Conservation (phyloP, 345 rosid species). For the Eucalyptus lansdowneana region DNA sequence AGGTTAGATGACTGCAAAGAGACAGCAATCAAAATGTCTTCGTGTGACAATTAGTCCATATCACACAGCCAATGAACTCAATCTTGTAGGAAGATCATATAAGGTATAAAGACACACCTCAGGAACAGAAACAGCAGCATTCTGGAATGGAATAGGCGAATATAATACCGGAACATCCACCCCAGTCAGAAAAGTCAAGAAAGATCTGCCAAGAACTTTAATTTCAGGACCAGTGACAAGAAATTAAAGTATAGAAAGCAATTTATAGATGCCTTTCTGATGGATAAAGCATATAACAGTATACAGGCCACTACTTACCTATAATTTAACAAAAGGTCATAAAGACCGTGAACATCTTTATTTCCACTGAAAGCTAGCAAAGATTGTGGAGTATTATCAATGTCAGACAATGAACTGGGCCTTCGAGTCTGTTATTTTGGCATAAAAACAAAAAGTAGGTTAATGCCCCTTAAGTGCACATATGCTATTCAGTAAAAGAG, state of each 20-base stretch:
- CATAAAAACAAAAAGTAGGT: neutral
- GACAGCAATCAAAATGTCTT: neutral
- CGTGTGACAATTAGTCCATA: neutral
- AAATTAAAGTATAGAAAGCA: neutral
- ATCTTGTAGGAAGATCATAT: neutral
- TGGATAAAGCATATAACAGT: neutral
- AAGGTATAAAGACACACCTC: constrained; percentile 35
- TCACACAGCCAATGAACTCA: neutral
- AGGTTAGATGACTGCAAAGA: neutral
- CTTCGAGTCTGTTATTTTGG: constrained; percentile 42
- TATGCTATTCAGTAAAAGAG: neutral
- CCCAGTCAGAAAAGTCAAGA: constrained; percentile 46
- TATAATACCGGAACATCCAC: constrained; percentile 72
- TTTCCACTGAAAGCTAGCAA: constrained; percentile 64
- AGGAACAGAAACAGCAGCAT: constrained; percentile 76
- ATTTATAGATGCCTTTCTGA: neutral
- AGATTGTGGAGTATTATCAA: constrained; percentile 83
- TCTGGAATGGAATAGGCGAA: constrained; percentile 72
- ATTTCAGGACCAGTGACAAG: neutral
- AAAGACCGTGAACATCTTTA: constrained; percentile 59
- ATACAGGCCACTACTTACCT: constrained; percentile 22
- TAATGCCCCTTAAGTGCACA: neutral
- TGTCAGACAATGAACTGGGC: constrained; percentile 32
- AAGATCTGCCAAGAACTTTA: constrained; percentile 39
- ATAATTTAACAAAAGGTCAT: constrained; percentile 79